Evolutionary conservation across 192 early-diverging fungal genomes (phyloP), one percentile per base, ranked within the genome.

Genomic region (Podila horticola): DNA sequence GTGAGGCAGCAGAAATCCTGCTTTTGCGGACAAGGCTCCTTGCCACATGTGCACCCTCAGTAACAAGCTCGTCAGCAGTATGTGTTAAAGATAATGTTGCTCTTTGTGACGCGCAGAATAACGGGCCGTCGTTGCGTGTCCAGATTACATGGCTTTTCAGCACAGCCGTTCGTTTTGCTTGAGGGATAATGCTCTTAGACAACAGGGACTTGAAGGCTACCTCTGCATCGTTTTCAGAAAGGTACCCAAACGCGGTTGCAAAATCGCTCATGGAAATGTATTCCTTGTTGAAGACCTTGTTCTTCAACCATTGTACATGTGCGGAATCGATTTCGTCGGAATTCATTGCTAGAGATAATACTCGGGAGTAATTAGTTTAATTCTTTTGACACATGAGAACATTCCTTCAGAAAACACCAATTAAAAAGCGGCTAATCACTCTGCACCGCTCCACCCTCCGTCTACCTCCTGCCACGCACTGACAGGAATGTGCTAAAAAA

Each of bases 401-500:
- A 36, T 38, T 2, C 2, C 10, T 1, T 29, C 0, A 4, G 63
- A 71, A 63, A 63, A 12, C 9, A 51, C 12, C 20, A n/a, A 61
- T 38, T 2, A 45, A 71, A 71, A 50, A 41, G 69, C 62, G 64
- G 62, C 38, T 71, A 61, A 71, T 50, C 61, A 71, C 61, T 71
- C 69, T 71, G 49, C 69, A 60, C 0, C 33, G 15, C 62, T 57
- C 70, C 70, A 72, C 70, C 22, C 64, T 58, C 70, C 70, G 70
- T 64, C 70, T 71, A 71, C 61, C 38, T 72, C 62, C 70, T 64
- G 38, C 70, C 62, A 62, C 70, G 70, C 29, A 72, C 62, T 72
- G 64, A 64, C 52, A 63, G 48, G 49, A 63, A 33, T 3, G 64
- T 49, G 64, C 64, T 71, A 62, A 71, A 38, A 71, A 52, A 72